phyloP scores from a whole-genome alignment of 2,329 filamentous ascomycete genomes.

The Didymella arachidicola region DNA sequence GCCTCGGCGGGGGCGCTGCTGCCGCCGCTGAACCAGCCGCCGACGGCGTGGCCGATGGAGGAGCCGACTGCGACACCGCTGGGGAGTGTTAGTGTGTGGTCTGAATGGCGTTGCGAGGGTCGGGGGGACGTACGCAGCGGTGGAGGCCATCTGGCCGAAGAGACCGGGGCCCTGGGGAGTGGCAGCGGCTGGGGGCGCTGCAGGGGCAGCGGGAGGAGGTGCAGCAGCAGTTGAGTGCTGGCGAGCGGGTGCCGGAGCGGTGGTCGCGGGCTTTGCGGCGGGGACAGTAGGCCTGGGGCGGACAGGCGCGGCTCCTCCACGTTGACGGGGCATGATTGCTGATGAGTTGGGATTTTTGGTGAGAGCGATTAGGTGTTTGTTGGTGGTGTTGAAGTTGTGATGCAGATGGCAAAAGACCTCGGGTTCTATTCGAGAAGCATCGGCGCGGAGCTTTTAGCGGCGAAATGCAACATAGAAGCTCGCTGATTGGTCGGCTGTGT shows the following conservation, averaged over 20 bases:
- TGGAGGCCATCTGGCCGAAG: conserved; percentile 96
- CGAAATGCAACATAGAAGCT: not conserved
- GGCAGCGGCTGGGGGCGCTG: conserved; percentile 55
- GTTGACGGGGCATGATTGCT: conserved; percentile 57
- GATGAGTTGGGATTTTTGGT: conserved; percentile 15
- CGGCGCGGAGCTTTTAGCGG: conserved; percentile 8
- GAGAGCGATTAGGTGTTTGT: conserved; percentile 6
- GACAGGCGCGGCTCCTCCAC: conserved; percentile 55
- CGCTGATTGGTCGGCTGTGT: conserved; percentile 7
- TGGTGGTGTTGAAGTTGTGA: conserved; percentile 4
- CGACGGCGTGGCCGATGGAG: conserved; percentile 92
- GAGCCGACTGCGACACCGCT: conserved; percentile 97
- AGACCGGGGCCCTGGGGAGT: conserved; percentile 77
- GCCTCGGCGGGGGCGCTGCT: conserved; percentile 63
- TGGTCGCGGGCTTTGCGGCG: conserved; percentile 59
- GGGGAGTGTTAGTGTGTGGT: conserved; percentile 19
- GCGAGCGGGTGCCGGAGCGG: conserved; percentile 60
- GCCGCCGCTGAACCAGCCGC: conserved; percentile 83
- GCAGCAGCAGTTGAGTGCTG: conserved; percentile 72
- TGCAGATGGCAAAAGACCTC: conserved; percentile 25
- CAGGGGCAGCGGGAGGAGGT: conserved; percentile 58
- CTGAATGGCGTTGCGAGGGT: not conserved
- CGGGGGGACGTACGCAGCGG: conserved; percentile 80
- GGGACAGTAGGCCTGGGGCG: conserved; percentile 53
- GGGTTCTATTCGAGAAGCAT: conserved; percentile 33